phyloP scores from a whole-genome alignment of 257 asterid genomes.

The Rauvolfia tetraphylla region DNA sequence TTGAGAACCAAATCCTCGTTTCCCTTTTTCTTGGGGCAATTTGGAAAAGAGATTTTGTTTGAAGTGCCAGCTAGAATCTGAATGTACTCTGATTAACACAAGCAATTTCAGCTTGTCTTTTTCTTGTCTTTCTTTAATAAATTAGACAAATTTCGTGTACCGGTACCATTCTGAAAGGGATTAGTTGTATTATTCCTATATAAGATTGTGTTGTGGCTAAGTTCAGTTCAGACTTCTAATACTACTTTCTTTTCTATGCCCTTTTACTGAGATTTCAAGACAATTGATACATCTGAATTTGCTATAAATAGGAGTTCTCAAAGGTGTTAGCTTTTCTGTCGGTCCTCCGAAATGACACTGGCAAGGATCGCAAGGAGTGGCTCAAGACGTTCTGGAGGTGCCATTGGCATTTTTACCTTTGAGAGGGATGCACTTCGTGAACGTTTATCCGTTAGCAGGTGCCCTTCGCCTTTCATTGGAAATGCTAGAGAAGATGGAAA shows the following conservation, averaged over 20 bases:
- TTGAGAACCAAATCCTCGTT: too few relatives aligned
- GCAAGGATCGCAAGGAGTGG: slow-evolving; percentile 70
- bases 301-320: slow-evolving; percentile 3
- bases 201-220: slow-evolving; percentile 3
- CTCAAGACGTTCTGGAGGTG: slow-evolving; percentile 43
- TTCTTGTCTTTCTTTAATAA: slow-evolving; percentile 16
- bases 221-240: background rate
- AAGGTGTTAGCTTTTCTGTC: slow-evolving; percentile 13
- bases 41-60: background rate
- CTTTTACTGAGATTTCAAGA: slow-evolving; percentile 2
- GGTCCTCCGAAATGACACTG: slow-evolving; percentile 49
- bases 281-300: slow-evolving; percentile 9
- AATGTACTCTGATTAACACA: background rate
- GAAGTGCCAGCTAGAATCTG: slow-evolving; percentile 12
- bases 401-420: slow-evolving; percentile 28
- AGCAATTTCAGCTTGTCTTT: slow-evolving; percentile 3
- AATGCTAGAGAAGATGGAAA: slow-evolving; percentile 22
- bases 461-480: slow-evolving; percentile 21
- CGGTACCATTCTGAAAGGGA: slow-evolving; percentile 1
- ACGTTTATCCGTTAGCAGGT: slow-evolving; percentile 23
- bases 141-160: slow-evolving; percentile 14
- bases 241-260: background rate
- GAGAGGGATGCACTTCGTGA: slow-evolving; percentile 22
- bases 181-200: background rate
- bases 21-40: background rate